Base-by-base conservation (phyloP, 2,329 filamentous ascomycete genomes). In the Paecilomyces fulvus region DNA sequence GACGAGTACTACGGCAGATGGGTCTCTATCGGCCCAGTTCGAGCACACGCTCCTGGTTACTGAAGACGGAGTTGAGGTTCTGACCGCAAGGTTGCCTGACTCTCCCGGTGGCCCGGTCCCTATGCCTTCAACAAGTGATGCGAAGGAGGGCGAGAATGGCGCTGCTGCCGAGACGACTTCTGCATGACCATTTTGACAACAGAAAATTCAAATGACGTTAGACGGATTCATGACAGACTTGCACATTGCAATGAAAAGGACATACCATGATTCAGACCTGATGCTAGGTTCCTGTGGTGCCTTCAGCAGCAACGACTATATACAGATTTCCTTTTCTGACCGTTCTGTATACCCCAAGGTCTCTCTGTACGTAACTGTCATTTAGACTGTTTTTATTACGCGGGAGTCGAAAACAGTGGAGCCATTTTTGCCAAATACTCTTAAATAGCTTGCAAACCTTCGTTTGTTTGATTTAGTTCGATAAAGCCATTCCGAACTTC, bases 1-100 rank as follows among this genome's bases (percentile, higher is more conserved):
- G 94, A 99, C 94, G 0, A 96, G 91, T 73, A 89, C 90, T 4
- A 99, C 94, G 0, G 83, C 86, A 56, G 94, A 99, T 70, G 94
- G 94, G 53, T 89, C 88, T 73, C 80, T 84, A 69, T 96, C 92
- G 14, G 94, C 94, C 9, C 94, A 99, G 70, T 99, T 99, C 83
- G 89, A 95, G 72, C 90, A 95, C 69, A 94, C 89, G 0, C 76
- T 95, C 54, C 78, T 95, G 9, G 89, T 95, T 2, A 95, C 90
- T 0, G 88, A 91, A 66, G 83, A 87, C 62, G 90, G 90, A 1
- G 87, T 91, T 6, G 90, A 95, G 73, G 79, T 95, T 49, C 72
- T 95, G 63, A 95, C 90, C 0, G 90, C 89, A 48, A 82, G 89
- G 63, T 75, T 83, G 49, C 77, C 82, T 51, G 81, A 88, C 67